Conservation (phyloP, 2,329 filamentous ascomycete genomes). For the Arachnopeziza araneosa region DNA sequence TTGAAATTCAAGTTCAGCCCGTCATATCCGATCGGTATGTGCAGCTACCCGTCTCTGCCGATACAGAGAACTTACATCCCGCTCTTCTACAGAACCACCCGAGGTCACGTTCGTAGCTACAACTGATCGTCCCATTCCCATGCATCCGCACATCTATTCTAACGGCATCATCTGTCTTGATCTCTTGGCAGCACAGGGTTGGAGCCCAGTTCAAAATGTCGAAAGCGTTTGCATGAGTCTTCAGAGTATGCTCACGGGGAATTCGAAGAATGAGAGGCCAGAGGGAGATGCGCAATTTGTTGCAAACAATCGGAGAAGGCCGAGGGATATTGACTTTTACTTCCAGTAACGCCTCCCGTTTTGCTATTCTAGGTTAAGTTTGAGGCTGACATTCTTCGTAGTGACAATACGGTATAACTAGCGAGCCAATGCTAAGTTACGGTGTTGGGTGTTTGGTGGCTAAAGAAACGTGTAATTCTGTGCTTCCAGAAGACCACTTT, state of each 20-base stretch:
- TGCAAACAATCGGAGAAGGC: conserved; percentile 67
- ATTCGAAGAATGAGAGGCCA: conserved; percentile 84
- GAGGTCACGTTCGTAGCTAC: conserved; percentile 83
- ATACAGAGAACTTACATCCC: background rate
- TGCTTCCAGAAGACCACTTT: background rate
- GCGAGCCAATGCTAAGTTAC: background rate
- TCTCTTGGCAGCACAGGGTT: conserved; percentile 78
- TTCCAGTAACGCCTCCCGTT: conserved; percentile 52
- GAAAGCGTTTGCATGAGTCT: conserved; percentile 96
- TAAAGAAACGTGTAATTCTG: background rate
- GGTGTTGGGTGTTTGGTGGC: background rate
- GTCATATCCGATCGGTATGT: conserved; percentile 82
- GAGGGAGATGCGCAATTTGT: conserved; percentile 90
- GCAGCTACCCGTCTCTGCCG: background rate
- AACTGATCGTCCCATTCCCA: conserved; percentile 67
- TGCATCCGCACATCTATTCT: conserved; percentile 94
- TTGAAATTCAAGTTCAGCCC: conserved; percentile 81
- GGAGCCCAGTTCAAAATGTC: conserved; percentile 95
- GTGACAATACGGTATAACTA: background rate
- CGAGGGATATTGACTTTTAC: conserved; percentile 85
- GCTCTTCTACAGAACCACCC: conserved; percentile 63
- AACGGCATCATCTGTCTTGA: conserved; percentile 99
- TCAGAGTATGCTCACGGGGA: conserved; percentile 97
- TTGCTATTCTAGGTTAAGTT: background rate
- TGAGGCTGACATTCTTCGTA: background rate